These are phyloP conservation scores for Fagus crenata DNA, from an alignment of 306 rosid species.

Conservation along the genomic window DNA sequence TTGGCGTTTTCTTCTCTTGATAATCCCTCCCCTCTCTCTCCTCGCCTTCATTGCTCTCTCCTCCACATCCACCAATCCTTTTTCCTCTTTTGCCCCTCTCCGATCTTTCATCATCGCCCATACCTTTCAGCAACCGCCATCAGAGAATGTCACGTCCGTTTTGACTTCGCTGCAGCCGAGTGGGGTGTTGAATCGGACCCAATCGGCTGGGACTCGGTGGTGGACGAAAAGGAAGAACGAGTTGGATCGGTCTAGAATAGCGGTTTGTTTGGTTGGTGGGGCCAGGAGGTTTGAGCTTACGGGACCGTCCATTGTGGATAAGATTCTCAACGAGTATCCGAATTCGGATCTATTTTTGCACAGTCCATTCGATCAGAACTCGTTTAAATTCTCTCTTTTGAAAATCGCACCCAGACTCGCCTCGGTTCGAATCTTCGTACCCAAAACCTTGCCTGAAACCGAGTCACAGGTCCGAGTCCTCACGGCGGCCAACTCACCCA, in stretches of 20 bases:
- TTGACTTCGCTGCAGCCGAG: neutral
- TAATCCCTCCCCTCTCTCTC: conserved; percentile 52
- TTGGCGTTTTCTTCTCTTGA: conserved; percentile 50
- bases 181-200: neutral
- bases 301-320: conserved; percentile 74
- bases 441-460: conserved; percentile 55
- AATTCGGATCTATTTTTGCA: conserved; percentile 83
- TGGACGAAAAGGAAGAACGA: conserved; percentile 36
- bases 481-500: conserved; percentile 71
- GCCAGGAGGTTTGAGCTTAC: conserved; percentile 92
- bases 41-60: conserved; percentile 45
- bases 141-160: neutral
- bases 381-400: conserved; percentile 71
- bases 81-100: conserved; percentile 38
- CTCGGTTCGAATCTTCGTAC: conserved; percentile 57
- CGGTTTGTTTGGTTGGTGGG: conserved; percentile 92
- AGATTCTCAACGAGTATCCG: conserved; percentile 57
- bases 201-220: conserved; percentile 1
- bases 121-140: conserved; percentile 19
- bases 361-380: conserved; percentile 56
- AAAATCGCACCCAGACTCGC: conserved; percentile 62
- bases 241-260: conserved; percentile 64
- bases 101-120: conserved; percentile 35
- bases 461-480: conserved; percentile 66
- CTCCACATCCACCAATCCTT: conserved; percentile 26